Conservation (phyloP, 2,329 filamentous ascomycete genomes). For the Oidium heveae region DNA sequence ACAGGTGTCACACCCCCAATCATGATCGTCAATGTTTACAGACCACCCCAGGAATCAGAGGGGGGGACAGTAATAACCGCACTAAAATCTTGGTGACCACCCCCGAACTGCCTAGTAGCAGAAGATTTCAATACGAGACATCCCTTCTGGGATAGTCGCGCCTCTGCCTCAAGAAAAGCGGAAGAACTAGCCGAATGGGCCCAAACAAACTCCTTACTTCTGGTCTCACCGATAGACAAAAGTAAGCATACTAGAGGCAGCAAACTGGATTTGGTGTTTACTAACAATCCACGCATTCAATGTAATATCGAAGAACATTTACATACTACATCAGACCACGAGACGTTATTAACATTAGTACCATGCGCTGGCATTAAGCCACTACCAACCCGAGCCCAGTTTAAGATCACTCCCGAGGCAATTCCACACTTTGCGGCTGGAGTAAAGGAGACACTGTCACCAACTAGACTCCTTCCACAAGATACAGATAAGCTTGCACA, state of each 20-base stretch:
- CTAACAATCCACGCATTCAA: neutral
- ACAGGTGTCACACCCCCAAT: neutral
- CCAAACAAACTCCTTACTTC: neutral
- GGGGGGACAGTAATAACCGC: neutral
- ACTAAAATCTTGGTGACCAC: neutral
- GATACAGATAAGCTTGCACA: too few species aligned
- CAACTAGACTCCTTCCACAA: too few species aligned
- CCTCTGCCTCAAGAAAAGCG: neutral
- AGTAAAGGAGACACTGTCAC: too few species aligned
- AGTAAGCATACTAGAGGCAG: neutral
- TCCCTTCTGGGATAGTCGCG: neutral
- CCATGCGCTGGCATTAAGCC: too few species aligned
- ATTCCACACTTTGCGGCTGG: too few species aligned
- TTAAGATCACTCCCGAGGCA: too few species aligned
- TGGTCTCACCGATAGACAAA: neutral
- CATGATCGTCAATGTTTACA: neutral
- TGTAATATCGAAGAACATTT: neutral
- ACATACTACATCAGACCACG: neutral
- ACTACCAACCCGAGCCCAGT: too few species aligned
- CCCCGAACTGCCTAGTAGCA: too few species aligned
- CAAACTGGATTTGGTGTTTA: neutral
- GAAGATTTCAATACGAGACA: too few species aligned
- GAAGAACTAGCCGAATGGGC: neutral
- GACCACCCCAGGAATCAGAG: neutral
- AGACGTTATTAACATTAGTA: neutral